Evolutionary conservation across 2,329 filamentous ascomycete genomes (phyloP), one percentile per base, ranked within the genome.

Genomic region (Neonectria faginata): DNA sequence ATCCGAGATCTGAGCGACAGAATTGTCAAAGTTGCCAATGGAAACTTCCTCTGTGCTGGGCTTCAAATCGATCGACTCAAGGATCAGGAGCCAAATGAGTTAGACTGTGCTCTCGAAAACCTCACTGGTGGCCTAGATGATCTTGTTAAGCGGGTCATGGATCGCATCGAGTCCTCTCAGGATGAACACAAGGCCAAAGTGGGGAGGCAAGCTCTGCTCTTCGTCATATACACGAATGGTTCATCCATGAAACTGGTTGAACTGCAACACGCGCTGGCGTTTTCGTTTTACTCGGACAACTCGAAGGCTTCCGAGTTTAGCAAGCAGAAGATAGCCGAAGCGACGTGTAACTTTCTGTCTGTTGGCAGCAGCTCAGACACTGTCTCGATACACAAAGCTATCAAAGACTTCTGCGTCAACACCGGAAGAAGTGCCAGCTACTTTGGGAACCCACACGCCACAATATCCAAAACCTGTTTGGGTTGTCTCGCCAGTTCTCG

Each of bases 261-360:
- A 20, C 27, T 57, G 8, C 54, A 57, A 31, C 54, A 57, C 29
- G 54, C 54, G 10, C 54, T 57, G 6, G 41, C 54, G 3, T 48
- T 47, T n/a, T 47, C 41, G 8, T 16, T 20, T 16, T 39, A 57
- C 29, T 57, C 54, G 11, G 42, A 57, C 42, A 57, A 57, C n/a
- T 33, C 39, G 3, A 16, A 47, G 20, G 8, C 48, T 9, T 22
- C 27, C 3, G 9, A 45, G 6, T 57, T 57, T 18, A 48, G 42
- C 14, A 48, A 27, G 18, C 27, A 33, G 11, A 57, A 14, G 11
- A 14, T 57, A 5, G 10, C 31, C 16, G 36, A 57, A 39, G 42
- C 54, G 9, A 57, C 54, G 25, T 57, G n/a, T 18, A 48, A 57
- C 29, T 57, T 57, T n/a, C 20, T 57, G 5, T 33, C 25, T 14